These are phyloP conservation scores for Teratosphaeria destructans DNA, from an alignment of 2,329 filamentous ascomycete species.

Conservation along the genomic window DNA sequence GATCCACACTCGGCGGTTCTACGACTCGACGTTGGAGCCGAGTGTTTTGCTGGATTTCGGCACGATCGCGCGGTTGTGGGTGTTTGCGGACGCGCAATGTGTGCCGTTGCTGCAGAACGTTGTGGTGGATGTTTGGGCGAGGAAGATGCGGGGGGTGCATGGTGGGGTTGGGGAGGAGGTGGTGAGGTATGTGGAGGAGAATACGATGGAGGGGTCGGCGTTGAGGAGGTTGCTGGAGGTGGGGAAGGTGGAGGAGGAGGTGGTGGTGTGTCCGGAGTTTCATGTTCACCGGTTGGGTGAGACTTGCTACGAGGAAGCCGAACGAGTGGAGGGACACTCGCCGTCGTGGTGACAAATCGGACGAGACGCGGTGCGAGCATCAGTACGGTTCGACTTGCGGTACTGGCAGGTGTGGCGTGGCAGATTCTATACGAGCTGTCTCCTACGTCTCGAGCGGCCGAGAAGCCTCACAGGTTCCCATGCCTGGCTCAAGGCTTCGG, in stretches of 20 bases:
- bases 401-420: not conserved
- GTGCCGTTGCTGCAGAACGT: conserved; percentile 3
- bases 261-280: not conserved
- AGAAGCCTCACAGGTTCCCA: not conserved
- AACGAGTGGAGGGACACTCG: not conserved
- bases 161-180: not conserved
- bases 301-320: not conserved
- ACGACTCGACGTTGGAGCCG: not conserved
- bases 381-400: not conserved
- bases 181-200: not conserved
- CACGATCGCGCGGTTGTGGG: conserved; percentile 1
- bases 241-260: not conserved
- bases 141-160: not conserved
- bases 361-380: not conserved
- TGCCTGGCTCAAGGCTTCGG: not conserved
- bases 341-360: not conserved
- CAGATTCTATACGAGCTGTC: not conserved
- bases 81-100: conserved; percentile 1
- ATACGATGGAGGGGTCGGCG: not conserved
- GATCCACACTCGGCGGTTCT: conserved; percentile 1
- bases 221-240: not conserved
- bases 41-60: not conserved
- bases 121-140: not conserved
- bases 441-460: not conserved
- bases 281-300: not conserved